Base-by-base conservation (phyloP, 2,329 filamentous ascomycete species). In the Ophiosphaerella herpotricha region DNA sequence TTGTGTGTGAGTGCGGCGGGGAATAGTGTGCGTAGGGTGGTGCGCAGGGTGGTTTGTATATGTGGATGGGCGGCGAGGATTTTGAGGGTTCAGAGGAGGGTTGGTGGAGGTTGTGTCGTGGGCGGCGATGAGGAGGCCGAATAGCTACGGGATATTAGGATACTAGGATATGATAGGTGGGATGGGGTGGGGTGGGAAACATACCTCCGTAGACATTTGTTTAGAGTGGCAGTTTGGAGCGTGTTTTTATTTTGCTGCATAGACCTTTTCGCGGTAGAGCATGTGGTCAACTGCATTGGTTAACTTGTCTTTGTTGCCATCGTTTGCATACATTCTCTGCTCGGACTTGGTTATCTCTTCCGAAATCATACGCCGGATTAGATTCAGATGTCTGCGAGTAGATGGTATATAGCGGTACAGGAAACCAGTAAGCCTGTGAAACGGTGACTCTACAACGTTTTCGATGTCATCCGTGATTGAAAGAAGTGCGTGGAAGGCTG, bases 31-130 rank as follows among this genome's bases (percentile, higher is more conserved):
- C 55, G 64, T 1, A 78, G 54, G 1, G 53, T 51, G 2, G 38
- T 34, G 1, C 75, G 73, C 0, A 78, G 62, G 23, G 63, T 70
- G n/a, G 42, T 42, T 43, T 79, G 77, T 1, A 64, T 61, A 13
- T 52, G 48, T 12, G 60, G 72, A 37, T 74, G 55, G 26, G 58
- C 60, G n/a, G 70, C 61, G 5, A 79, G 65, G 46, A 63, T 61
- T 43, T 78, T 79, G 8, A 78, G 36, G 1, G 55, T 68, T 76
- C 77, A 78, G 31, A 55, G 52, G 0, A 78, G 55, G 0, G 75
- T 75, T 7, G 72, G 72, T 76, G 9, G 73, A 67, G 0, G 74
- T 78, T 0, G 78, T 79, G 40, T 80, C 77, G 49, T 79, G 74
- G n/a, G 77, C 78, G 40, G 74, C 72, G n/a, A 74, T 50, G 2